phyloP scores from a whole-genome alignment of 805 yeast genomes.

The Wickerhamiella azymoides region DNA sequence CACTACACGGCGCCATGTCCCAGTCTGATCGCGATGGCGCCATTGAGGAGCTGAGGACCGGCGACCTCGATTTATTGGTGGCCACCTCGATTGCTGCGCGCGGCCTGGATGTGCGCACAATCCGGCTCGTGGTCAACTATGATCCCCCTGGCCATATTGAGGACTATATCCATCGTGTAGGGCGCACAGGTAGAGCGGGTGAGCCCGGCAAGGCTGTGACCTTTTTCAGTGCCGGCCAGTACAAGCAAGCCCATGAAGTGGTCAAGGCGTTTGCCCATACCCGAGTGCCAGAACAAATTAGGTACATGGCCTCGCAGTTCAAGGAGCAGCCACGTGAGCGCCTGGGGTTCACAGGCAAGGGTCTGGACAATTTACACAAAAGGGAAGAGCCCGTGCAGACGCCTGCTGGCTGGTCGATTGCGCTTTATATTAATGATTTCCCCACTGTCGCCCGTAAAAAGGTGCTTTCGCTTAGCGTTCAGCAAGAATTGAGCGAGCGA shows the following conservation, averaged over 20 bases:
- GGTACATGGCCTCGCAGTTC: background rate
- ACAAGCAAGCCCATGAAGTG: conserved; percentile 50
- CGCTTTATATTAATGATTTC: conserved; percentile 66
- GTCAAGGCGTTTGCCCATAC: conserved; percentile 14
- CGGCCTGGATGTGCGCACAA: conserved; percentile 83
- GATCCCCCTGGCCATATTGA: conserved; percentile 82
- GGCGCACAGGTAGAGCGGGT: conserved; percentile 92
- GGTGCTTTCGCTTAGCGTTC: conserved; percentile 14
- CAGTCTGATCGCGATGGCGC: conserved; percentile 70
- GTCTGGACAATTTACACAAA: conserved; percentile 60
- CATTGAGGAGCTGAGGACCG: conserved; percentile 51
- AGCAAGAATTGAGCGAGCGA: conserved; percentile 9
- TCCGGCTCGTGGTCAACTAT: conserved; percentile 67
- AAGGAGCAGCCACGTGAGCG: conserved; percentile 23
- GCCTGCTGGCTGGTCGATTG: conserved; percentile 34
- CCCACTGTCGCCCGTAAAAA: conserved; percentile 37
- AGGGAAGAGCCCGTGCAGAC: conserved; percentile 15
- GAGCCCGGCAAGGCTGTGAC: conserved; percentile 63
- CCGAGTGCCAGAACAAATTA: background rate
- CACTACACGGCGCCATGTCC: conserved; percentile 87
- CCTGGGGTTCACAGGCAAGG: conserved; percentile 84
- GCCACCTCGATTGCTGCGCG: conserved; percentile 94
- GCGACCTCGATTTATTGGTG: conserved; percentile 46
- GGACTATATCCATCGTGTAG: conserved; percentile 92
- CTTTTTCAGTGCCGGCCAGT: conserved; percentile 49